These are phyloP conservation scores for Grosmannia penicillata DNA, from an alignment of 2,329 filamentous ascomycete species.

Conservation along the genomic window DNA sequence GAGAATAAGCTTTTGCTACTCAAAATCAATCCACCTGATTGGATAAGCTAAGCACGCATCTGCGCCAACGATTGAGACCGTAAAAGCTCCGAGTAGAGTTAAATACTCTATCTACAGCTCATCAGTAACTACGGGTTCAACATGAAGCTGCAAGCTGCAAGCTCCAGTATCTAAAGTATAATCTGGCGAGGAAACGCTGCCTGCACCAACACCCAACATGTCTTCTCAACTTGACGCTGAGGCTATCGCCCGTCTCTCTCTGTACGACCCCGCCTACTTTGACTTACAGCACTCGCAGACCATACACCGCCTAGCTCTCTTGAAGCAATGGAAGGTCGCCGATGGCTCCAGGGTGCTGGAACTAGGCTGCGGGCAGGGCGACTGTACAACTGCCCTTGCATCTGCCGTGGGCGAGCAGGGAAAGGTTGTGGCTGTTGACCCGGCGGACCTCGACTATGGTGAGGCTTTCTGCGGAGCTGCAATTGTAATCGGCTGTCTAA, in stretches of 20 bases:
- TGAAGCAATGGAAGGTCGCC: slow-evolving; percentile 20
- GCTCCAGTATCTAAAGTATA: background rate
- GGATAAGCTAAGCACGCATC: background rate
- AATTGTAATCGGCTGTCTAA: background rate
- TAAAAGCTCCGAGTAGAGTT: background rate
- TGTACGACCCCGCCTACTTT: slow-evolving; percentile 1
- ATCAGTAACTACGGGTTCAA: background rate
- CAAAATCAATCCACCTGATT: background rate
- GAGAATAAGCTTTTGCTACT: background rate
- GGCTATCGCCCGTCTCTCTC: slow-evolving; percentile 1
- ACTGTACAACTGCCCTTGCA: slow-evolving; percentile 38
- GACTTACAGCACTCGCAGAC: slow-evolving; percentile 3
- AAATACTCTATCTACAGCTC: background rate
- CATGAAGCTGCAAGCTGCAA: background rate
- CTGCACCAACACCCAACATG: background rate
- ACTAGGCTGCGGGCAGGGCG: slow-evolving; percentile 45
- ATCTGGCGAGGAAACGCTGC: background rate
- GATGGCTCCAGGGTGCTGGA: slow-evolving; percentile 33
- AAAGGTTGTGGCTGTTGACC: slow-evolving; percentile 35
- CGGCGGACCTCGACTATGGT: slow-evolving; percentile 32
- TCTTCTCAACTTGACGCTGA: slow-evolving; percentile 1
- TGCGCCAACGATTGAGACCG: background rate
- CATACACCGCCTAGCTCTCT: slow-evolving; percentile 20
- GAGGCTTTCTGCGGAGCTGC: background rate
- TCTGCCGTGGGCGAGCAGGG: slow-evolving; percentile 27